A percentile compares a stretch with the other conserved stretches of the same genome.
phyloP scores from a whole-genome alignment of 768 basidiomycete genomes.

The Tulasnella sp. region DNA sequence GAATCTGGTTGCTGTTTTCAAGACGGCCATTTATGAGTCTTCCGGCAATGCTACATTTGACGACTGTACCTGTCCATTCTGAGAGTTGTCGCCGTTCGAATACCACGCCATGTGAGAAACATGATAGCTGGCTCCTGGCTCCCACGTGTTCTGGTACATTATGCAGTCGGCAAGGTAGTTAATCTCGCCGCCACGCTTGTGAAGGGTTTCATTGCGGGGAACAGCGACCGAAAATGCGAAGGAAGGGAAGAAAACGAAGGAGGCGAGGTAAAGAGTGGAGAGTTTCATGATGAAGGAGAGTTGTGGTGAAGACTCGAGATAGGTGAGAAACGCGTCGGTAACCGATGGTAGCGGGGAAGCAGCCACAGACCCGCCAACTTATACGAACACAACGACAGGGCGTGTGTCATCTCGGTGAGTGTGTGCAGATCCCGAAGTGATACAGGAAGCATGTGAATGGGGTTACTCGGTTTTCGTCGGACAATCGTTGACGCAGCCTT shows the following conservation, averaged over 20 bases:
- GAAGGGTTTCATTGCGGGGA: background rate
- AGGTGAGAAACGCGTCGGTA: background rate
- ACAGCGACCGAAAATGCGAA: background rate
- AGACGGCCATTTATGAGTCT: background rate
- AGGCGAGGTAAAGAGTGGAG: background rate
- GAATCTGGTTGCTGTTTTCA: background rate
- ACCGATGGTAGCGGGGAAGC: background rate
- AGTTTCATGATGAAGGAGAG: background rate
- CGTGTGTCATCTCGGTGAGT: background rate
- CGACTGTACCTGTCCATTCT: background rate
- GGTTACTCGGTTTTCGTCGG: background rate
- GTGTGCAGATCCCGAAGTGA: background rate
- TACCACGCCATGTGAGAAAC: conserved; percentile 1
- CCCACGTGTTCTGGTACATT: background rate
- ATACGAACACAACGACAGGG: background rate
- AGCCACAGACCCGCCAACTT: background rate
- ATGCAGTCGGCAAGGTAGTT: background rate
- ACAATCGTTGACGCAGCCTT: background rate
- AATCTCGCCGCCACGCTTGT: background rate
- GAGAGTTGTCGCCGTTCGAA: background rate
- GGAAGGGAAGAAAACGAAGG: background rate
- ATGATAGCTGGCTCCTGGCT: background rate
- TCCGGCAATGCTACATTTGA: background rate
- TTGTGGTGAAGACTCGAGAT: background rate
- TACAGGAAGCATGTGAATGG: background rate